Evolutionary conservation across 106 monocot species (phyloP).

Genomic region (Allium cepa): DNA sequence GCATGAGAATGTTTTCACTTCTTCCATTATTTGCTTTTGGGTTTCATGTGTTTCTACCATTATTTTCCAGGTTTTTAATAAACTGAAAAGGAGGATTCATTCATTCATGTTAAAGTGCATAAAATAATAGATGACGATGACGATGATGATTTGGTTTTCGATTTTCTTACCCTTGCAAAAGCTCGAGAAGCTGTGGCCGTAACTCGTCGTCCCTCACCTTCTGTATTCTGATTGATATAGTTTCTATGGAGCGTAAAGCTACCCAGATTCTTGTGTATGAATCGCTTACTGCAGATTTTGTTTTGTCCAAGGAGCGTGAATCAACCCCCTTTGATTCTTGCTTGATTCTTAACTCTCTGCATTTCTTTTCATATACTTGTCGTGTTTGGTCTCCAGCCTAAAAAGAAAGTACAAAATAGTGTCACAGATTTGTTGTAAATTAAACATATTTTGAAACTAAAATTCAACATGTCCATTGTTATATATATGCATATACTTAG

Average conservation of each 20-base stretch:
- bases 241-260: constrained; percentile 61
- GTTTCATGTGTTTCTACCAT: constrained; percentile 90
- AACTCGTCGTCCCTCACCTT: constrained; percentile 86
- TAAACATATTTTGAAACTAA: too few relatives aligned
- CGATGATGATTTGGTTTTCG: neutral
- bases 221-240: constrained; percentile 73
- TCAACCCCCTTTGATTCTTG: constrained; percentile 55
- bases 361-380: constrained; percentile 76
- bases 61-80: constrained; percentile 62
- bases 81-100: constrained; percentile 22
- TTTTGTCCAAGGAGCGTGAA: constrained; percentile 50
- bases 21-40: constrained; percentile 80
- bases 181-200: constrained; percentile 88
- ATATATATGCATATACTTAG: too few relatives aligned
- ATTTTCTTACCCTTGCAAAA: constrained; percentile 68
- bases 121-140: neutral
- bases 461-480: too few relatives aligned
- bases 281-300: constrained; percentile 54
- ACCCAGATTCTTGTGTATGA: constrained; percentile 84
- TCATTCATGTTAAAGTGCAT: neutral
- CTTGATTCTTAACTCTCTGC: constrained; percentile 59
- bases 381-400: constrained; percentile 73
- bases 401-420: neutral
- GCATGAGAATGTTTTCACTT: constrained; percentile 62
- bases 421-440: too few relatives aligned